Base-by-base conservation (phyloP, 352 stramenopile species). In the Globisporangium okanoganense region DNA sequence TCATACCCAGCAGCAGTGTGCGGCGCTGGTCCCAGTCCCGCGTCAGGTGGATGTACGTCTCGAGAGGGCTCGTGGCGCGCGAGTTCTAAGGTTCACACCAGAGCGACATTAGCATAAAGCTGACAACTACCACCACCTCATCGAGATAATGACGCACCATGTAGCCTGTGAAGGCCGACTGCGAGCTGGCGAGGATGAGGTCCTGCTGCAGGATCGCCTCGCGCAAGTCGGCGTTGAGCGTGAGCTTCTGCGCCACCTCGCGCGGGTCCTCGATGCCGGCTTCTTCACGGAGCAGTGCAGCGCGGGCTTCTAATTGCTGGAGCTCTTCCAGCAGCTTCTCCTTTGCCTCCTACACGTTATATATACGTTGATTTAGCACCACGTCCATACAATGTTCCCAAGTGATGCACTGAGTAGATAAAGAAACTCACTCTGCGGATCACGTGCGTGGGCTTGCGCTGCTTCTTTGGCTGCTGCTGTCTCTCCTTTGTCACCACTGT, bases 21-120 rank as follows among this genome's bases (percentile, higher is more conserved):
- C 66, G 70, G 24, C 75, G 70, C 24, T 73, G 57, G 0, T 27
- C 27, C 48, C 61, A 62, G 55, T 79, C 71, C 4, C 6, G 76
- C 60, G 16, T 24, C 14, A 65, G 14, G 18, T 58, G 58, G 10
- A 65, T 65, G 56, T 24, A 56, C 13, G 43, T 56, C 44, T 44
- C 33, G 2, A 62, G 24, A 5, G 56, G 56, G 54, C 56, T 61
- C 20, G 25, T 24, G 6, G 31, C 43, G 12, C 56, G 44, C 29
- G 56, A 14, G 20, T 47, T 55, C 56, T 61, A 5, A 8, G 18
- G n/a, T 20, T 27, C 3, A 48, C n/a, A 22, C 20, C 9, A 18
- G 2, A 53, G 33, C 33, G 25, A 43, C 2, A 31, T 7, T 12
- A 2, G 16, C 0, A 24, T n/a, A n/a, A n/a, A n/a, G n/a, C n/a